Conservation (phyloP, 345 rosid species). For the Eucalyptus tenuipes region DNA sequence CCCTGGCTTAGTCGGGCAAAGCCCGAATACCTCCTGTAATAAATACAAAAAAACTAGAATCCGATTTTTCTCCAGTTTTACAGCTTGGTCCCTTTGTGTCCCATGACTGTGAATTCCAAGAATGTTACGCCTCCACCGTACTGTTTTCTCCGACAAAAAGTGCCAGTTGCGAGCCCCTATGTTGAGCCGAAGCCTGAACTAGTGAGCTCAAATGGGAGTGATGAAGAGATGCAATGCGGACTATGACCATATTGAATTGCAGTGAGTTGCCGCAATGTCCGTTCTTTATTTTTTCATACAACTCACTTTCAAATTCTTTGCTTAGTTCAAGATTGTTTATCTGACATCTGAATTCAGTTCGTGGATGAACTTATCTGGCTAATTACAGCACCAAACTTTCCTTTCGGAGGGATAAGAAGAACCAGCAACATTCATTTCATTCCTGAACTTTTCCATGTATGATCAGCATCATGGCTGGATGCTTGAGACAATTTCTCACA, state of each 20-base stretch:
- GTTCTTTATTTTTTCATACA: neutral
- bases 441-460: neutral
- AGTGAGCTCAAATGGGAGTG: neutral
- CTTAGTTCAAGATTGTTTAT: neutral
- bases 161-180: neutral
- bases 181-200: neutral
- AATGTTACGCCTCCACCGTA: neutral
- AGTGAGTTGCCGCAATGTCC: neutral
- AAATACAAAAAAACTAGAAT: neutral
- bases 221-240: neutral
- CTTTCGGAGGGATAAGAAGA: neutral
- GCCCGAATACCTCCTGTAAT: neutral
- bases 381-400: neutral
- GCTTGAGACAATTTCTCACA: neutral
- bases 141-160: neutral
- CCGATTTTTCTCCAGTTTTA: neutral
- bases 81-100: neutral
- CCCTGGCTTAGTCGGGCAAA: neutral
- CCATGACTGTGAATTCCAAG: neutral
- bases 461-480: neutral
- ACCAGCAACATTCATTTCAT: neutral
- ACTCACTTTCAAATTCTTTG: neutral
- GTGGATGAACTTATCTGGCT: neutral
- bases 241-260: neutral
- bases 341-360: neutral